Base-by-base conservation (phyloP, 164 flowering plant genomes). In the Aristolochia californica region DNA sequence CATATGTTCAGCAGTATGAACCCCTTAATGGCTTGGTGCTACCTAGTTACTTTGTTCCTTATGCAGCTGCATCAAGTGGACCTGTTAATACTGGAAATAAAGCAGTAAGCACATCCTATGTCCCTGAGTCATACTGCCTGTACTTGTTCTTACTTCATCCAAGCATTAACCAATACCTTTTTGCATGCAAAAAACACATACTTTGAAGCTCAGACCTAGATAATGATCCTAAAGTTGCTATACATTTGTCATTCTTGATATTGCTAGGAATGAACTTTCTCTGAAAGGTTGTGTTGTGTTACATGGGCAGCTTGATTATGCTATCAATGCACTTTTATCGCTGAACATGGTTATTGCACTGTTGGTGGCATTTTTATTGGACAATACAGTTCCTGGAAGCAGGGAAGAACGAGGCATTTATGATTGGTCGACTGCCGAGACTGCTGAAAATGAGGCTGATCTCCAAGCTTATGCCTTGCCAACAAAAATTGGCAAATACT, bases 301-400 rank as follows among this genome's bases (percentile, higher is more conserved):
- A 5, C 40, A 8, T 34, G 5, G 63, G 15, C 83, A 91, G 98
- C 52, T 91, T 53, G 82, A 91, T 66, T 91, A 81, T 68, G 88
- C 84, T 0, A 21, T 86, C 23, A 91, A 91, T 53, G 93, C 75
- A 1, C 79, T 86, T 15, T 50, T 88, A 55, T 91, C 96, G 0
- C 30, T 91, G 72, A 84, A 80, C 81, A 84, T 88, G 96, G 88
- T 91, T 60, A 87, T 88, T 58, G 83, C 95, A 15, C 61, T 91
- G 49, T 51, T 88, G 65, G 65, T 84, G 48, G 96, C 98, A 55
- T 69, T 88, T 56, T 34, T 88, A 43, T 75, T 91, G 21, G 98
- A 91, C 67, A 88, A 83, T 79, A 86, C 93, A 0, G 96, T 83
- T 55, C 95, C 96, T 24, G 95, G 96, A 5, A 84, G 72, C 75